phyloP scores from a whole-genome alignment of 495 filamentous ascomycete species.

The Aspergillus kassunensis region DNA sequence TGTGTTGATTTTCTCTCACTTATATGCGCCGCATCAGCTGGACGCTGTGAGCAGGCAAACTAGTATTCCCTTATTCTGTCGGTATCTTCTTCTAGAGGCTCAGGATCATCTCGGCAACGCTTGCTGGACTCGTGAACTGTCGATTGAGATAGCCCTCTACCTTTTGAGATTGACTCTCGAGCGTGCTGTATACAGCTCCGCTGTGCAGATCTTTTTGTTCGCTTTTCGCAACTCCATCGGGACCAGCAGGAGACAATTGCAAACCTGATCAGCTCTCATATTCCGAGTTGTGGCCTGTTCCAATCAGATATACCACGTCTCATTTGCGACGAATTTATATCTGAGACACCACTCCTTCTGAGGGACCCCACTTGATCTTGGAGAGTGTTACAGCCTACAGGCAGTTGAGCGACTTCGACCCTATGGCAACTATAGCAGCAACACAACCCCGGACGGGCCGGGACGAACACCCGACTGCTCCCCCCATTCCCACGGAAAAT shows the following conservation, averaged over 20 bases:
- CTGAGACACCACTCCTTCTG: constrained; percentile 24
- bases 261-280: background rate
- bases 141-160: constrained; percentile 10
- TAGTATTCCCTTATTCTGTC: constrained; percentile 24
- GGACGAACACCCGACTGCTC: constrained; percentile 15
- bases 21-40: constrained; percentile 39
- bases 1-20: constrained; percentile 24
- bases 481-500: constrained; percentile 26
- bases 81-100: constrained; percentile 14
- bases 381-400: constrained; percentile 18
- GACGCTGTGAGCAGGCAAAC: constrained; percentile 44
- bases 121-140: constrained; percentile 34
- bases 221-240: background rate
- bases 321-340: constrained; percentile 16
- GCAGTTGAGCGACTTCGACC: constrained; percentile 14
- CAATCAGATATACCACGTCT: constrained; percentile 9
- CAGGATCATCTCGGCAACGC: constrained; percentile 20
- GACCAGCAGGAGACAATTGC: background rate
- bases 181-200: background rate
- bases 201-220: background rate
- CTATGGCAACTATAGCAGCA: constrained; percentile 27
- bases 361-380: constrained; percentile 19
- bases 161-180: constrained; percentile 6
- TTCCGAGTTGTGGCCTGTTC: background rate
- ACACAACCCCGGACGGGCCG: constrained; percentile 22